Evolutionary conservation across 2,329 filamentous ascomycete species (phyloP), one percentile per base, ranked within the genome.

Genomic region (Colletotrichum ledebouriae): DNA sequence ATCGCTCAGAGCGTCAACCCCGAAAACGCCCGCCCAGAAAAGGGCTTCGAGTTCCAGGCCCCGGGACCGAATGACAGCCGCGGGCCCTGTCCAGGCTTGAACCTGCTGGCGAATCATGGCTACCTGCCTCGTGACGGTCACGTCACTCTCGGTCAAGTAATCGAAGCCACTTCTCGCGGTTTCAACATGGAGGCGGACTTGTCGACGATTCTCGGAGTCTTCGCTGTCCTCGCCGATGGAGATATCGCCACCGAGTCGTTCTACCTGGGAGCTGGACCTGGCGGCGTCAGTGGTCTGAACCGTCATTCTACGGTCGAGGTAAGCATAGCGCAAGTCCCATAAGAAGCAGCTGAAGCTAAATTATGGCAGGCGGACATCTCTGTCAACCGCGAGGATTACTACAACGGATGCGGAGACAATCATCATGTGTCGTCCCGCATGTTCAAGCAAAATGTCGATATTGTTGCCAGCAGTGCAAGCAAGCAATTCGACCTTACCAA

Each of bases 41-140:
- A 63, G 11, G 65, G 65, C 11, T 68, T 53, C 41, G 65, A 68
- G 0, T 65, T 68, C 1, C n/a, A 25, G 10, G 69, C 62, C 2
- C 65, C 56, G 12, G 58, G 61, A 0, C 61, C 55, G 1, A 46
- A 52, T 1, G 65, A 68, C 41, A 68, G 65, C 39, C 41, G 65
- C 6, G 65, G 65, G 2, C 76, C 82, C 47, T 84, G 81, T 50
- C 81, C 81, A 1, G 81, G 80, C 71, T 73, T 84, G 66, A 84
- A 84, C 63, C 78, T 81, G 1, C 74, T 83, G 13, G 79, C 81
- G 9, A 83, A 83, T 70, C 78, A 84, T 53, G 79, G 78, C 1
- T 82, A 80, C 66, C 77, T 84, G 20, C 79, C 79, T 0, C 81
- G 78, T 50, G 73, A 83, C 49, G 81, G 81, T 13, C 73, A 65